A percentile compares a stretch with the other conserved stretches of the same genome.
These are phyloP conservation scores for Mortierella antarctica DNA, from an alignment of 192 early-diverging fungal species.

Conservation along the genomic window DNA sequence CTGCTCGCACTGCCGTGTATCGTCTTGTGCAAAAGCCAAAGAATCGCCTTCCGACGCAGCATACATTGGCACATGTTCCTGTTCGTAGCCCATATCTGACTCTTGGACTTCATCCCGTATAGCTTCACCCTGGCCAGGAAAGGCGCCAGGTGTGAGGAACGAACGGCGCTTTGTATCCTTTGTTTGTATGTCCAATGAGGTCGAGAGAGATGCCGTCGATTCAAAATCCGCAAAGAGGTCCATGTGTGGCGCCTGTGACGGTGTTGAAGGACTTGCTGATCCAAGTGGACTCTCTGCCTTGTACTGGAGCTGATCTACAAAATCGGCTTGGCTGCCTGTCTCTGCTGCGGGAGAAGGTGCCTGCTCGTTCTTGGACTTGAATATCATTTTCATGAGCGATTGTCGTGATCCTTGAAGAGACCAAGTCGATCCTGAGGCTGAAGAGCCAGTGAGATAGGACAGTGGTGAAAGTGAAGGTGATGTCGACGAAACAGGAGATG, in stretches of 20 bases:
- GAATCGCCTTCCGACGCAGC: conserved; percentile 28
- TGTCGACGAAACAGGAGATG: conserved; percentile 10
- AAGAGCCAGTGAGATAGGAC: conserved; percentile 38
- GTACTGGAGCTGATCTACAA: not conserved
- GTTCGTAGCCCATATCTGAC: conserved; percentile 1
- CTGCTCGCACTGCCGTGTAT: not conserved
- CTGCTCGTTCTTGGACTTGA: conserved; percentile 38
- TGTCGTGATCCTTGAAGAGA: conserved; percentile 47
- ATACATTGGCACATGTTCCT: conserved; percentile 36
- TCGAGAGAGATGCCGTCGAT: not conserved
- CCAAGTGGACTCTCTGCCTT: not conserved
- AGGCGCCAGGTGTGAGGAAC: conserved; percentile 38
- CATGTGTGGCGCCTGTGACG: conserved; percentile 1
- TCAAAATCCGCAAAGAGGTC: conserved; percentile 47
- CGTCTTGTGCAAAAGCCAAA: conserved; percentile 7
- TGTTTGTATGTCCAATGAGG: conserved; percentile 6
- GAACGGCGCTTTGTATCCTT: conserved; percentile 39
- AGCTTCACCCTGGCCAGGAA: conserved; percentile 30
- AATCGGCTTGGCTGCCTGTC: not conserved
- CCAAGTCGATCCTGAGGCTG: conserved; percentile 41
- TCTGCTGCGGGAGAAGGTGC: not conserved
- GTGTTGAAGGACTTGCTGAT: conserved; percentile 4
- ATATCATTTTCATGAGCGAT: conserved; percentile 50
- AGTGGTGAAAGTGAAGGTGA: conserved; percentile 42
- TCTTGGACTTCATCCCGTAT: not conserved